These are phyloP conservation scores for Torulaspora quercuum DNA, from an alignment of 805 yeast genomes.

Conservation along the genomic window DNA sequence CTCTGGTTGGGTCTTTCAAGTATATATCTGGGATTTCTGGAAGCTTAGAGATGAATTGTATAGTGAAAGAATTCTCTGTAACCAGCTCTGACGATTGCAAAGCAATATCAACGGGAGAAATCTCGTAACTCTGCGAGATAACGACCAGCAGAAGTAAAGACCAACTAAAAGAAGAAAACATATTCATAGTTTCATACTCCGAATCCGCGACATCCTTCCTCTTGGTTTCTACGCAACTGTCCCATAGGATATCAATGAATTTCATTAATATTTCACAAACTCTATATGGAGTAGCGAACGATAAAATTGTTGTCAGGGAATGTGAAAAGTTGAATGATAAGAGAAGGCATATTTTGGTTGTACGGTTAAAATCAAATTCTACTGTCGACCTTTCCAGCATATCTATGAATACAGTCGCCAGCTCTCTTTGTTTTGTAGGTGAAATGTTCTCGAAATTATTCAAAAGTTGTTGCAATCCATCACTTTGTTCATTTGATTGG, in stretches of 20 bases:
- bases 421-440: slow-evolving; percentile 45
- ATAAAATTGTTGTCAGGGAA: slow-evolving; percentile 43
- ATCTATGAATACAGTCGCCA: slow-evolving; percentile 38
- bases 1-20: slow-evolving; percentile 28
- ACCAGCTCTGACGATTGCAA: slow-evolving; percentile 22
- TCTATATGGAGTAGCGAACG: slow-evolving; percentile 44
- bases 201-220: slow-evolving; percentile 29
- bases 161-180: slow-evolving; percentile 65
- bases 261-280: slow-evolving; percentile 46
- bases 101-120: slow-evolving; percentile 31
- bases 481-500: slow-evolving; percentile 50
- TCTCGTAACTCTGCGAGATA: slow-evolving; percentile 40
- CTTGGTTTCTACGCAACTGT: slow-evolving; percentile 13
- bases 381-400: slow-evolving; percentile 39
- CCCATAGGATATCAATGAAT: slow-evolving; percentile 49
- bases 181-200: slow-evolving; percentile 60
- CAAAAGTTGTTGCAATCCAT: slow-evolving; percentile 51
- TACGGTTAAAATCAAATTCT: slow-evolving; percentile 41
- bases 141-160: slow-evolving; percentile 47
- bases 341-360: slow-evolving; percentile 52
- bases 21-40: slow-evolving; percentile 26
- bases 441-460: slow-evolving; percentile 45
- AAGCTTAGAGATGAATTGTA: slow-evolving; percentile 29
- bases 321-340: slow-evolving; percentile 43
- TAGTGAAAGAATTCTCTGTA: slow-evolving; percentile 33